Evolutionary conservation across 176 grass and related monocot species (phyloP).

Genomic region (Melocanna baccifera): DNA sequence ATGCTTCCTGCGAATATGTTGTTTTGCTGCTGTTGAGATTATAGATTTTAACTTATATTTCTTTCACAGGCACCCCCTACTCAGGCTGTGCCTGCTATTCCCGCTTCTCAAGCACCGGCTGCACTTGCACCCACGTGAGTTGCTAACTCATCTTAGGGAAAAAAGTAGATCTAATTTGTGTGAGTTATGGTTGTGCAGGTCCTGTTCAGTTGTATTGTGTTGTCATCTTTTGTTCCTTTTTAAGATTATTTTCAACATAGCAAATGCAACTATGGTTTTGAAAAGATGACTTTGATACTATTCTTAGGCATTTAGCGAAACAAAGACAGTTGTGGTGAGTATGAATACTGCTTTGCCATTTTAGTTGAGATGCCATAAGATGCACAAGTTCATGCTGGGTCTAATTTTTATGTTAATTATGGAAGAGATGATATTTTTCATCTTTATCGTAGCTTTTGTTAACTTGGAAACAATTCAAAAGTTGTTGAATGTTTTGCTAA

Average conservation of each 20-base stretch:
- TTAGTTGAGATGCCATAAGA: no score
- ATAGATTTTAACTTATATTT: constrained; percentile 13
- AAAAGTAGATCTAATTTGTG: no score
- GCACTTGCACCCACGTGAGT: constrained; percentile 48
- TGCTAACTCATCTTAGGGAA: neutral
- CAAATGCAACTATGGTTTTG: no score
- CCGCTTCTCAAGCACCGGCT: constrained; percentile 51
- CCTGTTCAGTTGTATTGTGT: no score
- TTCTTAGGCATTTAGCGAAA: no score
- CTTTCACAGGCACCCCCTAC: constrained; percentile 51
- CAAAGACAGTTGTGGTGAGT: no score
- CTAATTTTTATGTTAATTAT: neutral
- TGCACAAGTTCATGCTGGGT: no score
- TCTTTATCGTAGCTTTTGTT: neutral
- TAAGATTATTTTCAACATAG: no score
- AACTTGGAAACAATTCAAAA: neutral
- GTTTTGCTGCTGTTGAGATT: neutral
- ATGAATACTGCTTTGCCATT: no score
- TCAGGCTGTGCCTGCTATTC: constrained; percentile 45
- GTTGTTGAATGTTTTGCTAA: neutral
- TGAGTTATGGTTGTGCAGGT: no score
- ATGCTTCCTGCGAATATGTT: neutral
- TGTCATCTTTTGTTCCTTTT: no score
- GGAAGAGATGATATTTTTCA: neutral
- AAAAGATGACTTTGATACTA: no score